Conservation (phyloP, 495 filamentous ascomycete species). For the Extremus antarcticus region DNA sequence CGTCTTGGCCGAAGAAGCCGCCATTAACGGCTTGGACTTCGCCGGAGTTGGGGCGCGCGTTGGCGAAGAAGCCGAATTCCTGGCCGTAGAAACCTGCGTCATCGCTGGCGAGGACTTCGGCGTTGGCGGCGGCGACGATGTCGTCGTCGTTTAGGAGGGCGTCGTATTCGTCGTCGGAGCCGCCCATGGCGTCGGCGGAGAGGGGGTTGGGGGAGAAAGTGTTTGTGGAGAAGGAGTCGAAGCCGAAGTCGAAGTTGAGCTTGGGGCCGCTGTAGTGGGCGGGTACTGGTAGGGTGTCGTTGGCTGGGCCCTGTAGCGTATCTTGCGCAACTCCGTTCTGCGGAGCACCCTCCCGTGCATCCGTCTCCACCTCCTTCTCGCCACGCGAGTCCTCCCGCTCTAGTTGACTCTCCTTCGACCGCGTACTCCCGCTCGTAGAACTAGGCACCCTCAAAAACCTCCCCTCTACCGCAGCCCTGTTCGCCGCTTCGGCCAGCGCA, state of each 20-base stretch:
- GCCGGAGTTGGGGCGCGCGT: constrained; percentile 11
- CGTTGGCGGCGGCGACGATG: constrained; percentile 91
- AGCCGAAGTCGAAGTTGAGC: constrained; percentile 26
- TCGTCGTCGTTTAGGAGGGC: constrained; percentile 65
- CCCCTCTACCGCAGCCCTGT: constrained; percentile 57
- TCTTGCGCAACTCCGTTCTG: not conserved
- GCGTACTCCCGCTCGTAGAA: not conserved
- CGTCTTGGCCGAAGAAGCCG: constrained; percentile 78
- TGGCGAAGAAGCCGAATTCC: constrained; percentile 95
- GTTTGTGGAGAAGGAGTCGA: no score
- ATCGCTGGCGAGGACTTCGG: constrained; percentile 83
- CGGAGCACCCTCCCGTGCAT: not conserved
- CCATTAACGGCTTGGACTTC: constrained; percentile 48
- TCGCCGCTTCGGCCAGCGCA: constrained; percentile 68
- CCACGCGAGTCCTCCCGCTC: not conserved
- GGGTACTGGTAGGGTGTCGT: not conserved
- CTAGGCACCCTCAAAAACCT: constrained; percentile 46
- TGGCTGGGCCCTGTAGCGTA: not conserved
- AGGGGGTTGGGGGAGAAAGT: constrained; percentile 23
- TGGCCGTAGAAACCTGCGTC: constrained; percentile 88
- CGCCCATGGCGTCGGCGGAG: constrained; percentile 26
- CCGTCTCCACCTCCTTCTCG: not conserved
- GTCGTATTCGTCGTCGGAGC: constrained; percentile 44
- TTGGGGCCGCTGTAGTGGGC: constrained; percentile 11
- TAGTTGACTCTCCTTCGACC: not conserved